phyloP scores from a whole-genome alignment of 1,284 basidiomycete genomes.

The Malassezia japonica region DNA sequence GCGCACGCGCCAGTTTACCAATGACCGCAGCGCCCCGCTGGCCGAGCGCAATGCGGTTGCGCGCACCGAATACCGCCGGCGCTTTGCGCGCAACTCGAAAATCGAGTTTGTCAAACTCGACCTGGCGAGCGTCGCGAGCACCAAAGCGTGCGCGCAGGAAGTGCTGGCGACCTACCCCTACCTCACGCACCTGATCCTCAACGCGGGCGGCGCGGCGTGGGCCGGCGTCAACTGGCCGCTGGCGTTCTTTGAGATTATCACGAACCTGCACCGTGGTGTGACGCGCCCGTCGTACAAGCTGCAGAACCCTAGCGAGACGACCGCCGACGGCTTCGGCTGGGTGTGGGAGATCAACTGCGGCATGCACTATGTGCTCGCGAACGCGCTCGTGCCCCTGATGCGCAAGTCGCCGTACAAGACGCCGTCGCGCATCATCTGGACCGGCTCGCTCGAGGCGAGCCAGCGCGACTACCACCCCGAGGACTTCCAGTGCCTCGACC shows the following conservation, averaged over 20 bases:
- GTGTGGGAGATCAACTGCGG: constrained; percentile 48
- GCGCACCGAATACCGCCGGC: constrained; percentile 30
- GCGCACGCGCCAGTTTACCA: constrained; percentile 18
- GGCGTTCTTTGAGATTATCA: constrained; percentile 38
- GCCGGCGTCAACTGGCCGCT: constrained; percentile 40
- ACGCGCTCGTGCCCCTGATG: constrained; percentile 32
- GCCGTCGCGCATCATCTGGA: constrained; percentile 46
- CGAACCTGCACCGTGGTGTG: constrained; percentile 39
- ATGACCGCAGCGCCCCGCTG: constrained; percentile 9
- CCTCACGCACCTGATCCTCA: constrained; percentile 46
- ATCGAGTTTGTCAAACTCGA: constrained; percentile 46
- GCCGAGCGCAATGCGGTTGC: constrained; percentile 29
- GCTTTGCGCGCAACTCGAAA: constrained; percentile 36
- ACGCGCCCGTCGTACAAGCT: constrained; percentile 45
- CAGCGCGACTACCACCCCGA: constrained; percentile 32
- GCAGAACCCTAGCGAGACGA: constrained; percentile 42
- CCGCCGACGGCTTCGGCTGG: constrained; percentile 45
- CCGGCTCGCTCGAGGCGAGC: constrained; percentile 45
- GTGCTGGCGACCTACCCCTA: constrained; percentile 24
- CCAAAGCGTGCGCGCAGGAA: constrained; percentile 30
- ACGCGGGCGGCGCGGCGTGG: constrained; percentile 45
- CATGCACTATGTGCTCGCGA: constrained; percentile 43
- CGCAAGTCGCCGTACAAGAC: constrained; percentile 33
- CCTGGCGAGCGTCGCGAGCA: constrained; percentile 42
- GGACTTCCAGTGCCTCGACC: constrained; percentile 43